Evolutionary conservation across 305 asterid species (phyloP).

Genomic region (Solanum chacoense): DNA sequence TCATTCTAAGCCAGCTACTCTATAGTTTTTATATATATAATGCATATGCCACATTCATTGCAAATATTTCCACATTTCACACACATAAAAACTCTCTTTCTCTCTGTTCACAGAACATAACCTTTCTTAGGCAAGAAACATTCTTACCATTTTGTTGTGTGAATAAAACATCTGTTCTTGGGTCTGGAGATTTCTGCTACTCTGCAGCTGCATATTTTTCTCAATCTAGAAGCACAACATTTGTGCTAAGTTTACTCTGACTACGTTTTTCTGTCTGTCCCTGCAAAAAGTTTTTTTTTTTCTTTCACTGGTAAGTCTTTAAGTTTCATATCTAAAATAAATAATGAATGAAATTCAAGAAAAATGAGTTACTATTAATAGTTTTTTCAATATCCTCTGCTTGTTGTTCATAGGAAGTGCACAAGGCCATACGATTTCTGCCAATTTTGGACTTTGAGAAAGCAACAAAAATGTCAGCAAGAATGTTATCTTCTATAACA

Average conservation of each 20-base stretch:
- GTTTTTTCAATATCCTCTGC: background rate
- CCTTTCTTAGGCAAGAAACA: slow-evolving; percentile 3
- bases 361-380: background rate
- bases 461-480: slow-evolving; percentile 37
- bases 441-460: slow-evolving; percentile 5
- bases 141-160: background rate
- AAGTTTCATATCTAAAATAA: background rate
- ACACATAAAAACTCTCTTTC: background rate
- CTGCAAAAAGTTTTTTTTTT: background rate
- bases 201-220: slow-evolving; percentile 9
- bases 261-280: background rate
- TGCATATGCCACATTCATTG: slow-evolving; percentile 27
- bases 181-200: slow-evolving; percentile 10
- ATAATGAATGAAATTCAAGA: background rate
- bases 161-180: slow-evolving; percentile 22
- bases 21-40: slow-evolving; percentile 13
- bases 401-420: background rate
- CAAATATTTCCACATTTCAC: slow-evolving; percentile 7
- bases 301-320: background rate
- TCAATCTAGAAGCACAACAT: background rate
- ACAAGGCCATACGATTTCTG: background rate
- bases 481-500: slow-evolving; percentile 28
- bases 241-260: background rate
- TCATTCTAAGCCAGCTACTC: background rate
- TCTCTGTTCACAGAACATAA: background rate